These are phyloP conservation scores for Aphanomyces astaci DNA, from an alignment of 352 stramenopile species.

Conservation along the genomic window DNA sequence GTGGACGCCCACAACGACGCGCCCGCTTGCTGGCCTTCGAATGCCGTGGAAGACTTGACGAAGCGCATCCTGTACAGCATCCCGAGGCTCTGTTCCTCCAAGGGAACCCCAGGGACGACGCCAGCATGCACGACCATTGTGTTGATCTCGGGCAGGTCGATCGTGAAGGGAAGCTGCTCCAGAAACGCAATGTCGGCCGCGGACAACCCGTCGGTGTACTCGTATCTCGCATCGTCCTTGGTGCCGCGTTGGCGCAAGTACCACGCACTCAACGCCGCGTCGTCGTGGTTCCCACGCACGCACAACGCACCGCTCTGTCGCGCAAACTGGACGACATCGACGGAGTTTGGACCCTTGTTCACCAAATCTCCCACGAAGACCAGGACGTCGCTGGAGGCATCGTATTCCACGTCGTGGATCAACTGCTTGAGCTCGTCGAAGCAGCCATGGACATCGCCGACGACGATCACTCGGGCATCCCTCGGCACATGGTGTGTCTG, in stretches of 20 bases:
- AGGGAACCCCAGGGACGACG: slow-evolving; percentile 40
- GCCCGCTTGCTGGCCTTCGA: slow-evolving; percentile 30
- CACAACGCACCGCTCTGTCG: slow-evolving; percentile 42
- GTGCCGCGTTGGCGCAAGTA: slow-evolving; percentile 46
- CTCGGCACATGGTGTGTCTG: slow-evolving; percentile 16
- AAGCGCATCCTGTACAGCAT: slow-evolving; percentile 92
- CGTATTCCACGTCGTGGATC: slow-evolving; percentile 39
- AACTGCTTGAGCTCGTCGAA: slow-evolving; percentile 72
- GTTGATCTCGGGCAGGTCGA: slow-evolving; percentile 53
- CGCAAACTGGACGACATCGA: slow-evolving; percentile 69
- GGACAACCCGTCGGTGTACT: slow-evolving; percentile 53
- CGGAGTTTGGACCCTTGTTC: slow-evolving; percentile 86
- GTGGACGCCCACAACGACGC: slow-evolving; percentile 60
- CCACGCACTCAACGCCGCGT: slow-evolving; percentile 52
- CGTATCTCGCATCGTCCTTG: slow-evolving; percentile 34
- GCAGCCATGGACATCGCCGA: slow-evolving; percentile 90
- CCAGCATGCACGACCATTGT: slow-evolving; percentile 68
- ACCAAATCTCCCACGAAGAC: slow-evolving; percentile 89
- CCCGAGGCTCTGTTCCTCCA: slow-evolving; percentile 77
- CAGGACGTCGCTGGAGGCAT: slow-evolving; percentile 51
- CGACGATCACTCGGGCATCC: slow-evolving; percentile 52
- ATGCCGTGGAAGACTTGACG: slow-evolving; percentile 28
- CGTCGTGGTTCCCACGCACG: slow-evolving; percentile 77
- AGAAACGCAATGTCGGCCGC: slow-evolving; percentile 56
- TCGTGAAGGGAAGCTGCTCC: slow-evolving; percentile 67